Evolutionary conservation across 2,329 filamentous ascomycete genomes (phyloP).

Genomic region (Camptophora hylomeconis): DNA sequence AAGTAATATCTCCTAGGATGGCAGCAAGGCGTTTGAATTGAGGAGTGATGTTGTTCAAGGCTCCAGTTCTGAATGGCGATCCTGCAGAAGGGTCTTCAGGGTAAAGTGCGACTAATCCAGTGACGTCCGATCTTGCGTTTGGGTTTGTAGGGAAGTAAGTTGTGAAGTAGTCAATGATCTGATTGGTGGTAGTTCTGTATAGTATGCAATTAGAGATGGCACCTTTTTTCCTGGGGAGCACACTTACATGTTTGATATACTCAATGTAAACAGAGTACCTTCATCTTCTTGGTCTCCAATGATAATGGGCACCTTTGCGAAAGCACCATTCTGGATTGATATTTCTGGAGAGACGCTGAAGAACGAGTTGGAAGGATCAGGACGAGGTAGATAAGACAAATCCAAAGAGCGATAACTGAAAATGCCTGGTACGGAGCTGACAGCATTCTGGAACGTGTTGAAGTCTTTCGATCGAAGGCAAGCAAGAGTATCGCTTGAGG

Average conservation of each 20-base stretch:
- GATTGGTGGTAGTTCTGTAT: conserved; percentile 49
- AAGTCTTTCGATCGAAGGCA: conserved; percentile 55
- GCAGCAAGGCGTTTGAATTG: conserved; percentile 44
- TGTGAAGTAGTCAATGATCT: conserved; percentile 50
- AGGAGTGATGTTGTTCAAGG: conserved; percentile 2
- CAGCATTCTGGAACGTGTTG: too few species aligned
- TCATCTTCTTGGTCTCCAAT: conserved; percentile 51
- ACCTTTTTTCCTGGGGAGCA: too few species aligned
- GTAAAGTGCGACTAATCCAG: conserved; percentile 44
- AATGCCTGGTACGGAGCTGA: too few species aligned
- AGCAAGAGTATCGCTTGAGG: conserved; percentile 42
- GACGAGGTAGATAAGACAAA: too few species aligned
- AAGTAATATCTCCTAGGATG: conserved; percentile 45
- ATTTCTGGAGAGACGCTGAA: too few species aligned
- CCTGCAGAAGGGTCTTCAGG: conserved; percentile 34
- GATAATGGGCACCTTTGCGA: conserved; percentile 41
- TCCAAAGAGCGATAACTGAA: too few species aligned
- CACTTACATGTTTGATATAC: too few species aligned
- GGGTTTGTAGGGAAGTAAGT: conserved; percentile 48
- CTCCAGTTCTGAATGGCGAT: conserved; percentile 4
- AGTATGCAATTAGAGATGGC: too few species aligned
- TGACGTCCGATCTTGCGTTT: conserved; percentile 33
- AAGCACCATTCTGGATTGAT: conserved; percentile 35
- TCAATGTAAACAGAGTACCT: conserved; percentile 50
- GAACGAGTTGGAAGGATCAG: too few species aligned